Evolutionary conservation across 164 flowering plant species (phyloP).

Genomic region (Umbilicus rupestris): DNA sequence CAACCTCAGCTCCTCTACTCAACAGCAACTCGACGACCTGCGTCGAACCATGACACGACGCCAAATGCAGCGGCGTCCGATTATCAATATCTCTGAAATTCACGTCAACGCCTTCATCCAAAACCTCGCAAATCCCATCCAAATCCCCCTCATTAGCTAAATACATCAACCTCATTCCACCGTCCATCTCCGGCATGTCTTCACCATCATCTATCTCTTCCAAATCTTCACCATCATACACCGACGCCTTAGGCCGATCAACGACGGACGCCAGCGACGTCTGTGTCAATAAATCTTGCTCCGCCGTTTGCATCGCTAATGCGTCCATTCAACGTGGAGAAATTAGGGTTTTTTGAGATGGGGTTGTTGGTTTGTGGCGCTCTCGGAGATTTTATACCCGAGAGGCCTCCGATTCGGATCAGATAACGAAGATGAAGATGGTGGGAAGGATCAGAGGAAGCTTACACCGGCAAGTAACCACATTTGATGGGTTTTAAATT

Average conservation of each 20-base stretch:
- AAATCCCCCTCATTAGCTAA: conserved; percentile 5
- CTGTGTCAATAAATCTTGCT: background rate
- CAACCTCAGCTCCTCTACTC: conserved; percentile 33
- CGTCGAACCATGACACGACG: conserved; percentile 46
- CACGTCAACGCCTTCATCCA: background rate
- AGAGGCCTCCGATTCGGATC: background rate
- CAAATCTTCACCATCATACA: background rate
- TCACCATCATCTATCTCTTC: background rate
- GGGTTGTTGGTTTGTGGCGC: background rate
- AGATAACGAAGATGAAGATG: too few species aligned
- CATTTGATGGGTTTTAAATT: too few species aligned
- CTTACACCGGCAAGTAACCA: background rate
- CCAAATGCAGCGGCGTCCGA: conserved; percentile 26
- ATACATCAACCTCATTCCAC: conserved; percentile 6
- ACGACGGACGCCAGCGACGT: background rate
- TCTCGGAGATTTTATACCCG: background rate
- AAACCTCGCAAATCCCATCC: conserved; percentile 2
- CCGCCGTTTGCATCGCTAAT: background rate
- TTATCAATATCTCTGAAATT: conserved; percentile 6
- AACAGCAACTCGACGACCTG: conserved; percentile 45
- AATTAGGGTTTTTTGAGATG: background rate
- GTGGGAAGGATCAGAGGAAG: background rate
- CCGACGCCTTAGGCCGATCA: background rate
- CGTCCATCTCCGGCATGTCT: conserved; percentile 5
- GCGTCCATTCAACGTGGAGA: background rate